Percentiles rank a stretch among this genome's conserved stretches.
These are phyloP conservation scores for Backusella liffmaniae DNA, from an alignment of 192 early-diverging fungal genomes.

Conservation along the genomic window DNA sequence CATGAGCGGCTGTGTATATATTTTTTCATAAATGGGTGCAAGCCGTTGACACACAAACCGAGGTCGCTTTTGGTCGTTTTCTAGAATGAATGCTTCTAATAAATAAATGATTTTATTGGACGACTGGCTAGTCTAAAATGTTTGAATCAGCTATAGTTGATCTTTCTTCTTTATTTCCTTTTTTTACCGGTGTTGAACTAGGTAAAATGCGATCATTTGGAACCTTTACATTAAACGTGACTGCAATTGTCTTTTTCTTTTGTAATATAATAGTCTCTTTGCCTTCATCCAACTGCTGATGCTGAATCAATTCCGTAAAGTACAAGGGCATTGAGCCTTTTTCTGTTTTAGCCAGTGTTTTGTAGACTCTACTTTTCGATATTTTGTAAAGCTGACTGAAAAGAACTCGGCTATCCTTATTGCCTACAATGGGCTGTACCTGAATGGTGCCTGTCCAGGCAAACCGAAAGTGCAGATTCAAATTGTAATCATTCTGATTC, in stretches of 20 bases:
- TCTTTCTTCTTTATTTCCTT: neutral
- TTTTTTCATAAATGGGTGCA: neutral
- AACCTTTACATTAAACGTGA: conserved; percentile 18
- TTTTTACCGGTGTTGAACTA: conserved; percentile 15
- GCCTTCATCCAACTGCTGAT: neutral
- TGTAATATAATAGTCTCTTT: neutral
- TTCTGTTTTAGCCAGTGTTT: neutral
- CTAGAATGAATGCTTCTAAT: conserved; percentile 7
- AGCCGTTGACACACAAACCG: neutral
- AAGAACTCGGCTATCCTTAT: neutral
- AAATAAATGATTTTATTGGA: conserved; percentile 8
- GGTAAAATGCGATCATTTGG: conserved; percentile 12
- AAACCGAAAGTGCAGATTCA: neutral
- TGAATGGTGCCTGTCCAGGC: conserved; percentile 9
- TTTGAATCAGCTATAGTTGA: neutral
- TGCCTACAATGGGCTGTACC: neutral
- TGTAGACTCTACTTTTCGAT: neutral
- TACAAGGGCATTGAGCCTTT: neutral
- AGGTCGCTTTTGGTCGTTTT: neutral
- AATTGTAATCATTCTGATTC: neutral
- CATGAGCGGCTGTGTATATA: neutral
- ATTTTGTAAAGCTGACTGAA: neutral
- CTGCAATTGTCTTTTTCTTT: conserved; percentile 2
- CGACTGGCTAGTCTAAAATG: neutral
- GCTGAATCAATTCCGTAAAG: neutral